Base-by-base conservation (phyloP, 164 flowering plant species). In the Berberis vulgaris region DNA sequence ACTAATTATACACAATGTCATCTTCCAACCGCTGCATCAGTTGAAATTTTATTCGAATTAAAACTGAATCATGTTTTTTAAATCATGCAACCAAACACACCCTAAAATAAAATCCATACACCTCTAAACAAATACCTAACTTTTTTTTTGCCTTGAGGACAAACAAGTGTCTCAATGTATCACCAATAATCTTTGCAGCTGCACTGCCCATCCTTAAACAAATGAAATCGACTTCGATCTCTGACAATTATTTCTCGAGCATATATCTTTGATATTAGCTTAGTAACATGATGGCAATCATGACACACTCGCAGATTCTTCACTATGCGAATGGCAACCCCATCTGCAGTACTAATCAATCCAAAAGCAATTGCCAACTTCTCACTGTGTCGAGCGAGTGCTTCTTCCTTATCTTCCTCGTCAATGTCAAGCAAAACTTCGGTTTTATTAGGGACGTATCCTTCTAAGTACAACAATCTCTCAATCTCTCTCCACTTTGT, bases 401-500 rank as follows among this genome's bases (percentile, higher is more conserved):
- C 73, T 54, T 57, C 62, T 61, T 61, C 66, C 53, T 70, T 65
- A 60, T 65, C 73, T 65, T 70, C 73, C 58, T 70, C 69, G 5
- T 61, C 56, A 54, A 70, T 70, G 62, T 70, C 69, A 49, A 70
- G 73, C 53, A 65, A 55, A 49, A 61, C 68, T 38, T 56, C 69
- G 41, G 26, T 26, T 49, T n/a, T 70, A 10, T 50, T 7, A 42
- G 66, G 65, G 41, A 54, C 59, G 57, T 69, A 75, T 13, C 78
- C 75, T 69, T 72, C 78, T 66, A 72, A 43, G 52, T 50, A 64
- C 41, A 72, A 43, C 12, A 54, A 58, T 61, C 45, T 72, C 59
- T 69, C 63, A 6, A 71, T 75, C 69, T 68, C 73, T 59, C 69
- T 71, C 73, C 76, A 76, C 53, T 69, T 76, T 11, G 38, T 54